These are phyloP conservation scores for Colletotrichum tofieldiae DNA, from an alignment of 2,329 filamentous ascomycete species.

Conservation along the genomic window DNA sequence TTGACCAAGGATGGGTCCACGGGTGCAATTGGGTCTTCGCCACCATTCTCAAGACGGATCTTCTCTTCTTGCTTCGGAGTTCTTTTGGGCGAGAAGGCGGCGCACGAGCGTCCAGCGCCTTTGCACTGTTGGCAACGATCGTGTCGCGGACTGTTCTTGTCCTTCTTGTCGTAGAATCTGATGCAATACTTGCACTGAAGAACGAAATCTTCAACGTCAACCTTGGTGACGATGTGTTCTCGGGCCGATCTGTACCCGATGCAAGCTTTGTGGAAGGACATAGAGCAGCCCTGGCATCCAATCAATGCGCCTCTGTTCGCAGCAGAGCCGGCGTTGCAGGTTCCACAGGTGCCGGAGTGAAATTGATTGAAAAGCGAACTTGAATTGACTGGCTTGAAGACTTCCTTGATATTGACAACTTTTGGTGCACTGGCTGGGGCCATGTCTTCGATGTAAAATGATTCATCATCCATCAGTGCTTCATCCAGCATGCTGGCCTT, in stretches of 20 bases:
- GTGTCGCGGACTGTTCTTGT: slow-evolving; percentile 78
- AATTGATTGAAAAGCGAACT: slow-evolving; percentile 78
- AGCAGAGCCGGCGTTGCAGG: slow-evolving; percentile 73
- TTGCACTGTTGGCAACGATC: slow-evolving; percentile 81
- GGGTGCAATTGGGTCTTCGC: slow-evolving; percentile 80
- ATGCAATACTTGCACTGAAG: slow-evolving; percentile 93
- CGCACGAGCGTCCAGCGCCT: slow-evolving; percentile 76
- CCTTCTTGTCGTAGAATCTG: slow-evolving; percentile 77
- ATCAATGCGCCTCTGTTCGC: slow-evolving; percentile 79
- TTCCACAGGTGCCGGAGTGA: slow-evolving; percentile 81
- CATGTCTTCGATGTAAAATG: slow-evolving; percentile 65
- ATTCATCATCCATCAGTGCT: slow-evolving; percentile 72
- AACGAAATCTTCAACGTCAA: slow-evolving; percentile 83
- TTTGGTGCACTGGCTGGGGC: slow-evolving; percentile 64
- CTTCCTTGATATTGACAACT: slow-evolving; percentile 78
- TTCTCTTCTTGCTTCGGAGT: slow-evolving; percentile 88
- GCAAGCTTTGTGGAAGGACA: slow-evolving; percentile 87
- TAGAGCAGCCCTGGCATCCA: slow-evolving; percentile 91
- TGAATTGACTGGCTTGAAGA: slow-evolving; percentile 75
- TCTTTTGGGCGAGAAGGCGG: slow-evolving; percentile 80
- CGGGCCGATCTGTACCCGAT: slow-evolving; percentile 80
- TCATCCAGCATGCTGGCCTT: slow-evolving; percentile 65
- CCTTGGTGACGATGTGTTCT: slow-evolving; percentile 93
- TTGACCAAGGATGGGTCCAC: slow-evolving; percentile 79
- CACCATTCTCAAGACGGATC: slow-evolving; percentile 82